Evolutionary conservation across 495 filamentous ascomycete genomes (phyloP).

Genomic region (Podospora fimiseda): DNA sequence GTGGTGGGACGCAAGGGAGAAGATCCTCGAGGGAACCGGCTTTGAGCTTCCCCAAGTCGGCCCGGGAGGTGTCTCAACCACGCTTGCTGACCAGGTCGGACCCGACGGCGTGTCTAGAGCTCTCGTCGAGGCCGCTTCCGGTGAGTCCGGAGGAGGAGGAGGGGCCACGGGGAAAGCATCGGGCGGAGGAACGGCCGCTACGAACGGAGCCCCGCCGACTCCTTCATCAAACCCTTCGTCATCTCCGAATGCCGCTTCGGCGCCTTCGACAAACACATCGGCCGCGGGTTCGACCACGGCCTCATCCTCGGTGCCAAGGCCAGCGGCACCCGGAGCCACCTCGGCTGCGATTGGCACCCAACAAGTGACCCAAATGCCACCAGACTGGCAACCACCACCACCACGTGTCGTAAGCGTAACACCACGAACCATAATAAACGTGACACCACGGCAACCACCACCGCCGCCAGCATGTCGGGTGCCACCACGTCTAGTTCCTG

Average conservation of each 20-base stretch:
- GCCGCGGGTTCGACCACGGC: neutral
- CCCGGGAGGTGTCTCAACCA: neutral
- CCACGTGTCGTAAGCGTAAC: neutral
- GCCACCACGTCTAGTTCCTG: neutral
- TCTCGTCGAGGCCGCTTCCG: neutral
- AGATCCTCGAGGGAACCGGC: constrained; percentile 22
- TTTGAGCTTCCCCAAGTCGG: constrained; percentile 13
- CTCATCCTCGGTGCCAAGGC: neutral
- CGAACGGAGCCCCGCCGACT: neutral
- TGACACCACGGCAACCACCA: neutral
- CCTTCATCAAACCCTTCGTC: neutral
- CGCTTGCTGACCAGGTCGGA: neutral
- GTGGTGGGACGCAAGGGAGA: constrained; percentile 27
- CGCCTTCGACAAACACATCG: neutral
- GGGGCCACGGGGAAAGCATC: neutral
- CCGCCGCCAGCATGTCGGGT: neutral
- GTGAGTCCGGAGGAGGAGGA: neutral
- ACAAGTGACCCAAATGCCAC: neutral
- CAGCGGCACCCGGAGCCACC: neutral
- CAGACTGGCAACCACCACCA: neutral
- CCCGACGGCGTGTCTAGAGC: neutral
- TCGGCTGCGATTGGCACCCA: neutral
- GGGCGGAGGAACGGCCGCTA: neutral
- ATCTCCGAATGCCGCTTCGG: neutral
- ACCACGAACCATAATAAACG: too few species aligned